phyloP scores from a whole-genome alignment of 768 basidiomycete genomes.

The Termitomyces sp. region DNA sequence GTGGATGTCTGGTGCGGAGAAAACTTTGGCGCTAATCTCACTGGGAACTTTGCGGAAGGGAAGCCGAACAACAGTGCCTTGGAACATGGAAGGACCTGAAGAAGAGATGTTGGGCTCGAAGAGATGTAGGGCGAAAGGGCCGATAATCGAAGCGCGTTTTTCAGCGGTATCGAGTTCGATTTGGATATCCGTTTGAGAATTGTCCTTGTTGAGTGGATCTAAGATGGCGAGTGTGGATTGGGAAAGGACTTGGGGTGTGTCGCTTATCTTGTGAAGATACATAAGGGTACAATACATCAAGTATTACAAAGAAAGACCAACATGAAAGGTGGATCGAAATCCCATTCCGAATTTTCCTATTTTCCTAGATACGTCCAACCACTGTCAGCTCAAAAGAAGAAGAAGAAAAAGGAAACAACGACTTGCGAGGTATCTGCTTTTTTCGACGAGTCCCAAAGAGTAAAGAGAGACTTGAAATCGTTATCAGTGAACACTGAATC shows the following conservation, averaged over 20 bases:
- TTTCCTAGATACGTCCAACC: conserved; percentile 24
- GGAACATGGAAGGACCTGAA: conserved; percentile 11
- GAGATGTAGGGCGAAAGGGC: conserved; percentile 16
- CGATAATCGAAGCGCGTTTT: conserved; percentile 29
- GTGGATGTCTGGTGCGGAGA: conserved; percentile 26
- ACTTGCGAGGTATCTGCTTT: conserved; percentile 35
- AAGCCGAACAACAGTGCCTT: conserved; percentile 40
- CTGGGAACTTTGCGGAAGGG: conserved; percentile 32
- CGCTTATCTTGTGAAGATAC: conserved; percentile 32
- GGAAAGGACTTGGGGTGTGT: conserved; percentile 44
- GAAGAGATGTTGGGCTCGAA: background rate
- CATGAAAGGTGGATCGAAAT: conserved; percentile 46
- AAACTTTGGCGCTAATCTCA: conserved; percentile 27
- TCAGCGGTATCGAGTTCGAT: conserved; percentile 20
- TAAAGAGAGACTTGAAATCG: conserved; percentile 41
- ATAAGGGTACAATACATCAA: background rate
- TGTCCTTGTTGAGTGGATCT: conserved; percentile 31
- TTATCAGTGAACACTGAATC: conserved; percentile 31
- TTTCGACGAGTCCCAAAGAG: conserved; percentile 41
- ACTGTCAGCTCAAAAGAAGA: no score
- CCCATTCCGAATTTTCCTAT: conserved; percentile 51
- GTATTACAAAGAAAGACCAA: conserved; percentile 7
- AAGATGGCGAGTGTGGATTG: conserved; percentile 31
- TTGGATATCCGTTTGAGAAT: conserved; percentile 22
- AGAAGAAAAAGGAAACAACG: background rate